A percentile compares a stretch with the other conserved stretches of the same genome.
Evolutionary conservation across 768 basidiomycete genomes (phyloP).

Genomic region (Nevesoporus exiguus): DNA sequence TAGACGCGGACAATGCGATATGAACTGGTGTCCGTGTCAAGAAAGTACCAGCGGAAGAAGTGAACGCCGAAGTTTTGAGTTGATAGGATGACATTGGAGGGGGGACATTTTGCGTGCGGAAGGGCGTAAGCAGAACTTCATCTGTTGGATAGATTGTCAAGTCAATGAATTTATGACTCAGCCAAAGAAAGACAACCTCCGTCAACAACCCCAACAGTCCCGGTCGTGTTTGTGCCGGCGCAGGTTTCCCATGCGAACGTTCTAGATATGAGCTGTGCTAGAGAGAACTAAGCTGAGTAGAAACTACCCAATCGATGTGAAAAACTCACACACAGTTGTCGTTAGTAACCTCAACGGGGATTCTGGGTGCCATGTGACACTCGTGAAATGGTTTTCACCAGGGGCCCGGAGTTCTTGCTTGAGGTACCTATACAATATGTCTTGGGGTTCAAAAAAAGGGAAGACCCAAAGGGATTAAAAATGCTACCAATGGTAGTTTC

Average conservation of each 20-base stretch:
- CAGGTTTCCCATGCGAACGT: conserved; percentile 80
- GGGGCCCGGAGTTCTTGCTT: conserved; percentile 80
- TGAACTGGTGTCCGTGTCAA: conserved; percentile 52
- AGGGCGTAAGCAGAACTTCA: conserved; percentile 80
- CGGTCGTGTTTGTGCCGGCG: conserved; percentile 73
- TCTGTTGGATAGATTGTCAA: conserved; percentile 41
- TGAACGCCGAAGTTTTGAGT: conserved; percentile 29
- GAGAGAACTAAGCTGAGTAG: conserved; percentile 1
- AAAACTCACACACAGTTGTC: conserved; percentile 58
- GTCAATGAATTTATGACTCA: not conserved
- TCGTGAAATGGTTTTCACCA: conserved; percentile 57
- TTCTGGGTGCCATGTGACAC: conserved; percentile 87
- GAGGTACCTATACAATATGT: conserved; percentile 61
- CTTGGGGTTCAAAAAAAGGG: conserved; percentile 5
- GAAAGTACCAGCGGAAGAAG: not conserved
- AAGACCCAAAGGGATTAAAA: not conserved
- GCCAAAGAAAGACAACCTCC: conserved; percentile 56
- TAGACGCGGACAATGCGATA: conserved; percentile 52
- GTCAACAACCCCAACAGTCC: conserved; percentile 85
- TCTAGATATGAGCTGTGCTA: conserved; percentile 56
- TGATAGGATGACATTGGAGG: conserved; percentile 89
- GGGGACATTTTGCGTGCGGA: conserved; percentile 92
- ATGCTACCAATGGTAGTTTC: conserved; percentile 89
- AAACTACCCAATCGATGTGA: not conserved
- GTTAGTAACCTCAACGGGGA: conserved; percentile 59